phyloP scores from a whole-genome alignment of 495 filamentous ascomycete species.

The Annulohypoxylon nitens region DNA sequence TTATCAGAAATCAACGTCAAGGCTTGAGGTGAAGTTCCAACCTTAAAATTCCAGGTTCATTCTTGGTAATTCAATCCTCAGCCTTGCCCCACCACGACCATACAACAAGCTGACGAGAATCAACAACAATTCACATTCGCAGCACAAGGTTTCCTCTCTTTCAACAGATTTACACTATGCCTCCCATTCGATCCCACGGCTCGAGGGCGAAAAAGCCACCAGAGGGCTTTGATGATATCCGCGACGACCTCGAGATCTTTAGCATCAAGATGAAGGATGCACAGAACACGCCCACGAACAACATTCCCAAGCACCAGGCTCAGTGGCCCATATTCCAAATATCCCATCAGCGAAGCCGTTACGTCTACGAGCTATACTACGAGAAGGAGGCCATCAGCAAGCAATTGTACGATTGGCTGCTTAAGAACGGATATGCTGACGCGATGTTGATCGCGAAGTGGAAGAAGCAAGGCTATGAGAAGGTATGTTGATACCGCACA shows the following conservation, averaged over 20 bases:
- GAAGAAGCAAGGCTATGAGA: constrained; percentile 99
- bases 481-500: constrained; percentile 65
- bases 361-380: constrained; percentile 98
- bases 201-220: constrained; percentile 83
- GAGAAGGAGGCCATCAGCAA: constrained; percentile 95
- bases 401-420: constrained; percentile 91
- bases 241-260: constrained; percentile 96
- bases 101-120: neutral
- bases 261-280: constrained; percentile 99
- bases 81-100: constrained; percentile 45
- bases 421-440: constrained; percentile 98
- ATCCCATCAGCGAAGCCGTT: constrained; percentile 89
- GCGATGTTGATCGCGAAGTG: constrained; percentile 96
- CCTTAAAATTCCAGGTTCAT: constrained; percentile 1
- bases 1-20: constrained; percentile 19
- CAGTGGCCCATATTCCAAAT: constrained; percentile 99
- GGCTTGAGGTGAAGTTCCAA: neutral
- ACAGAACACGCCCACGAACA: constrained; percentile 73
- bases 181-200: constrained; percentile 77
- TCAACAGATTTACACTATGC: constrained; percentile 69
- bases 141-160: neutral
- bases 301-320: constrained; percentile 79
- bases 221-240: constrained; percentile 94
- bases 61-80: constrained; percentile 28
- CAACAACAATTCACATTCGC: constrained; percentile 11